Percentiles rank a stretch among this genome's conserved stretches.
Evolutionary conservation across 352 stramenopile genomes (phyloP).

Genomic region (Globisporangium radiosum): DNA sequence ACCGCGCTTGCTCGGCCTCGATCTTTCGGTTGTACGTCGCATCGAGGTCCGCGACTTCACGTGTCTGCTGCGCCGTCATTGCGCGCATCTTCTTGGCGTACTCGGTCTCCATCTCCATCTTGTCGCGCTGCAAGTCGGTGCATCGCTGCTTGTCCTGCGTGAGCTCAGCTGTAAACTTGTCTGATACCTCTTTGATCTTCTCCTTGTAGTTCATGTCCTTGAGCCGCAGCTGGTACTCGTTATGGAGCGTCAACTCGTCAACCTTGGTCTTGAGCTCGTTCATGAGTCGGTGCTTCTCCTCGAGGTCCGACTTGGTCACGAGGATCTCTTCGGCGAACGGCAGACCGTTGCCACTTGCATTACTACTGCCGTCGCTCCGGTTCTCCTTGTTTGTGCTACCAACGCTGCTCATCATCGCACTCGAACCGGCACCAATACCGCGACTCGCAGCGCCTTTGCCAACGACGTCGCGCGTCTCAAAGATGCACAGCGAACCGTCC

Average conservation of each 20-base stretch:
- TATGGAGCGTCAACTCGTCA: slow-evolving; percentile 91
- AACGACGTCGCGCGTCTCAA: slow-evolving; percentile 74
- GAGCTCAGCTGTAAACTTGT: slow-evolving; percentile 91
- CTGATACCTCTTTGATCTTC: slow-evolving; percentile 93
- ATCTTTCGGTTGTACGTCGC: slow-evolving; percentile 89
- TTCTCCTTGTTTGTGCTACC: slow-evolving; percentile 19
- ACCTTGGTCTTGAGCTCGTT: slow-evolving; percentile 93
- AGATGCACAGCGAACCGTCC: slow-evolving; percentile 88
- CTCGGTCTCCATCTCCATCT: slow-evolving; percentile 88
- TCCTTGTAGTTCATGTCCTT: slow-evolving; percentile 96
- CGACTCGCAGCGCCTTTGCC: slow-evolving; percentile 33
- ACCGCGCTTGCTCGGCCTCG: slow-evolving; percentile 87
- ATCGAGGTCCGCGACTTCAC: slow-evolving; percentile 88
- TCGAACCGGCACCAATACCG: slow-evolving; percentile 16
- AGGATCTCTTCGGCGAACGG: slow-evolving; percentile 90
- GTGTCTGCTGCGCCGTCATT: slow-evolving; percentile 86
- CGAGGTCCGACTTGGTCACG: slow-evolving; percentile 90
- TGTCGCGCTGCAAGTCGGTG: slow-evolving; percentile 85
- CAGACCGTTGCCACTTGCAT: slow-evolving; percentile 45
- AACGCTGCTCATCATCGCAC: slow-evolving; percentile 23
- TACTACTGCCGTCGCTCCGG: slow-evolving; percentile 16
- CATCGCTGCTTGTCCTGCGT: slow-evolving; percentile 91
- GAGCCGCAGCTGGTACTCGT: slow-evolving; percentile 93
- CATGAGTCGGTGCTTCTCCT: slow-evolving; percentile 91
- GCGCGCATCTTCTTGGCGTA: slow-evolving; percentile 89